A percentile compares a stretch with the other conserved stretches of the same genome.
These are phyloP conservation scores for Talaromyces adpressus DNA, from an alignment of 495 filamentous ascomycete genomes.

Conservation along the genomic window DNA sequence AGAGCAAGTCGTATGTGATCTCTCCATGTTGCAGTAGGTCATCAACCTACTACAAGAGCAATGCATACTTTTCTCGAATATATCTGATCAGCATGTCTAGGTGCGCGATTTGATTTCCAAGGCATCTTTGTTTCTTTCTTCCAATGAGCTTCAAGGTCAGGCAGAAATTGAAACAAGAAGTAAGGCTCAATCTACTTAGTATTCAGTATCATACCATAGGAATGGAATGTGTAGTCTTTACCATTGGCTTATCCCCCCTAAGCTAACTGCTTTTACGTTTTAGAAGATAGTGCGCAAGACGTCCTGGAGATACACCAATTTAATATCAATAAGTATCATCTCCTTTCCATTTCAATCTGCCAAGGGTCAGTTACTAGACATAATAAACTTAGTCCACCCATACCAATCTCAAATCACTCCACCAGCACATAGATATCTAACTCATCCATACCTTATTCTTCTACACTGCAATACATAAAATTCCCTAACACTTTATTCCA, in stretches of 20 bases:
- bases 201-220: background rate
- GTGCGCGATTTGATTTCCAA: slow-evolving; percentile 14
- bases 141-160: slow-evolving; percentile 1
- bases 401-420: slow-evolving; percentile 5
- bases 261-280: slow-evolving; percentile 23
- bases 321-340: slow-evolving; percentile 21
- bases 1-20: slow-evolving; percentile 41
- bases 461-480: background rate
- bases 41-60: slow-evolving; percentile 20
- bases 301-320: slow-evolving; percentile 24
- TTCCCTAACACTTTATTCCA: background rate
- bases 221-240: slow-evolving; percentile 5
- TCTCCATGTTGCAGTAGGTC: slow-evolving; percentile 26
- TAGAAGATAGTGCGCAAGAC: slow-evolving; percentile 21
- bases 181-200: background rate
- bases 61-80: slow-evolving; percentile 22
- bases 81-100: slow-evolving; percentile 28
- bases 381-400: background rate
- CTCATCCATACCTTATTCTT: background rate
- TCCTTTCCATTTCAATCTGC: slow-evolving; percentile 19
- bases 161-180: slow-evolving; percentile 4
- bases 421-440: slow-evolving; percentile 2
- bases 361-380: background rate
- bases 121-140: background rate
- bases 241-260: slow-evolving; percentile 21